phyloP scores from a whole-genome alignment of 495 filamentous ascomycete species.

The Aspergillus hancockii region DNA sequence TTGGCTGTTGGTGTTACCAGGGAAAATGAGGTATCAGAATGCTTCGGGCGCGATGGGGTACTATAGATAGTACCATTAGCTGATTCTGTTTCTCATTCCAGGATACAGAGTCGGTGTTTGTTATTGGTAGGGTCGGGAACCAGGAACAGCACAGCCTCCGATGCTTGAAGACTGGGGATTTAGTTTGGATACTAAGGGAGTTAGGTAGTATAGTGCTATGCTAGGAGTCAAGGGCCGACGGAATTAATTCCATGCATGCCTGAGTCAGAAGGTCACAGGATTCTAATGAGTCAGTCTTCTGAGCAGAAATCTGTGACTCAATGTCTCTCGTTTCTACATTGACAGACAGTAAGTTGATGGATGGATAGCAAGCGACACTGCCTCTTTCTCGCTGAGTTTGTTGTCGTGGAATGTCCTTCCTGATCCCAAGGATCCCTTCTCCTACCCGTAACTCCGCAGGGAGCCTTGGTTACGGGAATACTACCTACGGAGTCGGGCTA shows the following conservation, averaged over 20 bases:
- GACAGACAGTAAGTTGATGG: not conserved
- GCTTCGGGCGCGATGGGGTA: not conserved
- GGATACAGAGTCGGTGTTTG: not conserved
- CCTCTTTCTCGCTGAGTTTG: not conserved
- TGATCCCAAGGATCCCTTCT: too few species aligned
- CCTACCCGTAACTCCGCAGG: not conserved
- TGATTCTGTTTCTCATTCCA: not conserved
- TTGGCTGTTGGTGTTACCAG: not conserved
- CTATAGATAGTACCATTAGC: not conserved
- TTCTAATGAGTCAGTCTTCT: conserved; percentile 4
- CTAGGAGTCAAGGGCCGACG: too few species aligned
- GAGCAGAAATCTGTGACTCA: not conserved
- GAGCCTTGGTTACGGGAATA: not conserved
- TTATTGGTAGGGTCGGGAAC: not conserved
- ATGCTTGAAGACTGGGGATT: not conserved
- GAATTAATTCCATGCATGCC: conserved; percentile 3
- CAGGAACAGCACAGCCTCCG: not conserved
- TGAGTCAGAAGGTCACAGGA: conserved; percentile 8
- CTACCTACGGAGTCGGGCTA: not conserved
- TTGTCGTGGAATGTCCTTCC: not conserved
- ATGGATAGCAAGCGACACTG: not conserved
- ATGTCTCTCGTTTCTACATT: not conserved
- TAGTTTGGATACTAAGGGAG: not conserved
- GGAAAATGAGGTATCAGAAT: not conserved
- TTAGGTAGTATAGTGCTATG: not conserved